phyloP scores from a whole-genome alignment of 768 basidiomycete species.

The Lentinula boryana region DNA sequence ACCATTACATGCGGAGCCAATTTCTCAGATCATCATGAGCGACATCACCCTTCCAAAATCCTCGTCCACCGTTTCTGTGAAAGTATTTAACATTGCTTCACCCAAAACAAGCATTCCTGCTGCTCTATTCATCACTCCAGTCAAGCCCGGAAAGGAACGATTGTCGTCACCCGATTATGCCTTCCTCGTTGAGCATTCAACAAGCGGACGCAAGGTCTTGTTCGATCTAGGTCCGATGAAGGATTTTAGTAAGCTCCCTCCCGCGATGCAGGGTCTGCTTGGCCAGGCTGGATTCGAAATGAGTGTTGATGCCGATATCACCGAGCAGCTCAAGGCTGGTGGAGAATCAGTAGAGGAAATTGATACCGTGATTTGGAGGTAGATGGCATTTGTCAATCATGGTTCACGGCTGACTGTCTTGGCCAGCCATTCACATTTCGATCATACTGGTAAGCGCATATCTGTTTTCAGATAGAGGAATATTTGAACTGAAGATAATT shows the following conservation, averaged over 20 bases:
- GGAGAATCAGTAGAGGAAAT: conserved; percentile 12
- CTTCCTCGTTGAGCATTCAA: conserved; percentile 14
- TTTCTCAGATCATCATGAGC: neutral
- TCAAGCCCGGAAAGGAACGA: conserved; percentile 11
- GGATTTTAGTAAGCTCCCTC: conserved; percentile 11
- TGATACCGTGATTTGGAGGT: conserved; percentile 17
- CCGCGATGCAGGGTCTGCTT: neutral
- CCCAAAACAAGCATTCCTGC: conserved; percentile 8
- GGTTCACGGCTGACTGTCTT: neutral
- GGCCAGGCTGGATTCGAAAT: conserved; percentile 1
- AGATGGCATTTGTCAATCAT: neutral
- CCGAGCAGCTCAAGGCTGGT: conserved; percentile 9
- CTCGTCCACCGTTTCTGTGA: conserved; percentile 11
- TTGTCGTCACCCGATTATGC: conserved; percentile 10
- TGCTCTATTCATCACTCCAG: conserved; percentile 8
- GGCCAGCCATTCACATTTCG: conserved; percentile 13
- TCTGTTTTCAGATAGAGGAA: too few species aligned
- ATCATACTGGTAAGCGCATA: conserved; percentile 12
- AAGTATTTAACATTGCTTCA: conserved; percentile 8
- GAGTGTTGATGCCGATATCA: conserved; percentile 9
- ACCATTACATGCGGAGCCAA: neutral
- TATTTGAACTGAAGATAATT: neutral
- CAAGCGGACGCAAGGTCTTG: conserved; percentile 9
- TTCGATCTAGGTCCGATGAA: conserved; percentile 16
- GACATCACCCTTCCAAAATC: conserved; percentile 10